Percentiles rank a stretch among this genome's conserved stretches.
Conservation (phyloP, 2,329 filamentous ascomycete genomes). For the Monosporascus sp. region DNA sequence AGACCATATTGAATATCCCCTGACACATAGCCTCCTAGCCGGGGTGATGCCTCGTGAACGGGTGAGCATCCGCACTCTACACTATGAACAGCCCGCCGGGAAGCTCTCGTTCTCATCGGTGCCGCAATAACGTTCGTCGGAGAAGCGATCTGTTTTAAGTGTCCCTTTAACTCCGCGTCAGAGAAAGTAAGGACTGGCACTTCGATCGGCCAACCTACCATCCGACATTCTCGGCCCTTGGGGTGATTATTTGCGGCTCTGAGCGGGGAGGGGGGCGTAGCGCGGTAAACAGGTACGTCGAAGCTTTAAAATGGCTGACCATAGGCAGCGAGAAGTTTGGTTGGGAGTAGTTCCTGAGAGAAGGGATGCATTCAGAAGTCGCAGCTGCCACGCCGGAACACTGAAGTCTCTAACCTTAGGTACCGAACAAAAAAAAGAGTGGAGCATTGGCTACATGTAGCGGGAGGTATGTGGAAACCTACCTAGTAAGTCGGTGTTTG, state of each 20-base stretch:
- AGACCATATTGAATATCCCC: background rate
- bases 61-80: background rate
- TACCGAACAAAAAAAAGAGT: too few species aligned
- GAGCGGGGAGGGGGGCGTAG: background rate
- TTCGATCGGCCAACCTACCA: conserved; percentile 4
- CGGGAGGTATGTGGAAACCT: too few species aligned
- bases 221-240: conserved; percentile 17
- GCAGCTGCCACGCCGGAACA: too few species aligned
- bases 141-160: background rate
- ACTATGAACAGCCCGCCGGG: background rate
- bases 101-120: background rate
- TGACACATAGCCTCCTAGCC: background rate
- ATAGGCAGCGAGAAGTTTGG: too few species aligned
- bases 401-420: too few species aligned
- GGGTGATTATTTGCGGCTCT: background rate
- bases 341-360: too few species aligned
- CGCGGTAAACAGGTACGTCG: too few species aligned
- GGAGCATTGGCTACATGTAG: too few species aligned
- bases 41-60: background rate
- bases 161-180: conserved; percentile 1
- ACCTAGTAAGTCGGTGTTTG: too few species aligned
- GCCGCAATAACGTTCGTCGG: background rate
- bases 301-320: too few species aligned
- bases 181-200: background rate
- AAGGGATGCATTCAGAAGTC: too few species aligned